Base-by-base conservation (phyloP, 2,329 filamentous ascomycete species). In the Fusarium armeniacum region DNA sequence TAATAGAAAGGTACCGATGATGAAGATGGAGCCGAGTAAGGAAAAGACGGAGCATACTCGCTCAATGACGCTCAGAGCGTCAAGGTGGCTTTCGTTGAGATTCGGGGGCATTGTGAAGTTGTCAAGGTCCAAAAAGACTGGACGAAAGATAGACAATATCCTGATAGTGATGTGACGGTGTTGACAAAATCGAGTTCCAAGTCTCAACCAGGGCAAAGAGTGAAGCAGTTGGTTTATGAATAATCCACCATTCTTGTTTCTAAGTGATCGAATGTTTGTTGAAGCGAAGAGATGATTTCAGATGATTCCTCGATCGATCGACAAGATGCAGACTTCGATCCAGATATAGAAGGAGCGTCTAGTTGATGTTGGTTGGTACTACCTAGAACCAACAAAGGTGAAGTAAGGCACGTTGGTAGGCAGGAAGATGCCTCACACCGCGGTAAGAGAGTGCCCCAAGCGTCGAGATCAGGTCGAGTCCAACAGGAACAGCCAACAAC, bases 31-130 rank as follows among this genome's bases (percentile, higher is more conserved):
- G 59, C 91, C 92, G 3, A 91, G 53, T 1, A 96, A 78, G 1
- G 93, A 95, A 44, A 94, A 79, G 10, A 89, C 84, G 0, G 92
- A 94, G 75, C 89, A 89, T 18, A 86, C 81, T 50, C 93, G 86
- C 78, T 93, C 91, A 49, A 91, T 86, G 58, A 86, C 78, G 66
- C 83, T 87, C 68, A 94, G 84, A 45, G 85, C 84, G 35, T 81
- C 73, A 53, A 90, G 78, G 74, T 88, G 81, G 60, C 68, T 70
- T 11, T 12, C n/a, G 60, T 53, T 65, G n/a, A 65, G 49, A 20
- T 56, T 33, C 11, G 62, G 63, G n/a, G 61, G 30, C 73, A 75
- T 75, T 61, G 28, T 62, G 58, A 40, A 45, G 51, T 50, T 52
- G 32, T 52, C 46, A 28, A 54, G 26, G 24, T 11, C 43, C 35